Conservation (phyloP, 192 early-diverging fungal species). For the Podila epigama region DNA sequence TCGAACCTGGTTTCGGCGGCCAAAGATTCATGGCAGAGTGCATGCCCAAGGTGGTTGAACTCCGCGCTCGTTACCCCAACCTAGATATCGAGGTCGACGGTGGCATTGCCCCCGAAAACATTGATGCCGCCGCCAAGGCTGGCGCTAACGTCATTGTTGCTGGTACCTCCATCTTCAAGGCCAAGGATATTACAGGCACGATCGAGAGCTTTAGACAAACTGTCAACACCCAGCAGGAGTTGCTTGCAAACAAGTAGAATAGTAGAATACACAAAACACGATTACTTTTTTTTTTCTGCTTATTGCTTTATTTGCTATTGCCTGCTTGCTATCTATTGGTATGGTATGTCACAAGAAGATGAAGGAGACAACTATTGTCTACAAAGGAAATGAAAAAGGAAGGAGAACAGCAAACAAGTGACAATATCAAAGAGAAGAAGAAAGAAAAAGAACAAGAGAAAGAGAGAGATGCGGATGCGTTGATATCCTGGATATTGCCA, state of each 20-base stretch:
- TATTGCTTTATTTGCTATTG: not conserved
- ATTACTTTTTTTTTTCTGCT: not conserved
- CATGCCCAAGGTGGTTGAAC: constrained; percentile 82
- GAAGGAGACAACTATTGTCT: too few relatives aligned
- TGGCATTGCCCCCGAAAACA: constrained; percentile 83
- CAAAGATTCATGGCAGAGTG: constrained; percentile 92
- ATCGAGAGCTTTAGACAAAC: constrained; percentile 69
- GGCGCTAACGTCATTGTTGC: constrained; percentile 99
- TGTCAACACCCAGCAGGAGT: constrained; percentile 59
- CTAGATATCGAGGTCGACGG: constrained; percentile 97
- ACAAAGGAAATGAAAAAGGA: too few relatives aligned
- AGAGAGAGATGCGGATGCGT: too few relatives aligned
- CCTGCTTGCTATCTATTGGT: too few relatives aligned
- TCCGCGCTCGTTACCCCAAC: constrained; percentile 81
- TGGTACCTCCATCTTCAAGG: constrained; percentile 90
- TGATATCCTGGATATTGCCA: too few relatives aligned
- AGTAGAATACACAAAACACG: not conserved
- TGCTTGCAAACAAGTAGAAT: constrained; percentile 31
- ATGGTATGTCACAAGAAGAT: too few relatives aligned
- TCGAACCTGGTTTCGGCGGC: constrained; percentile 97
- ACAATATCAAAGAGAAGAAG: too few relatives aligned
- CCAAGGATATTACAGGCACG: constrained; percentile 70
- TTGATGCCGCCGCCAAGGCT: constrained; percentile 84
- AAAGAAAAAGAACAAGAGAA: too few relatives aligned
- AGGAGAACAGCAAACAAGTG: too few relatives aligned